Evolutionary conservation across 768 basidiomycete species (phyloP), one percentile per base, ranked within the genome.

Genomic region (Agrocybe praecox): DNA sequence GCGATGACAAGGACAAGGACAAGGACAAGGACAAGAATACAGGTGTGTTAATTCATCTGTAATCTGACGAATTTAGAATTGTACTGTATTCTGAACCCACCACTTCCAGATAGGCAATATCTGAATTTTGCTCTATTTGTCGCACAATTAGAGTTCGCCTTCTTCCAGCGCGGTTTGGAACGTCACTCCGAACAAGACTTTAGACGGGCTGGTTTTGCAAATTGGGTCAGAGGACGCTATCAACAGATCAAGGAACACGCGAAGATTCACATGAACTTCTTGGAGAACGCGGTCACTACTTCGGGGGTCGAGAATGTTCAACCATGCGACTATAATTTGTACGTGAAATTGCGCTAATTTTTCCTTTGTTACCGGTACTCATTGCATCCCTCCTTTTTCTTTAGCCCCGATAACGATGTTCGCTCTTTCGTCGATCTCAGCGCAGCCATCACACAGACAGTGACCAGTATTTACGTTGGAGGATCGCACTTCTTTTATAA

Each of bases 281-380:
- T 73, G 26, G 36, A 74, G 7, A 82, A 80, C 4, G 75, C 75
- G 24, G 69, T 80, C 8, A 78, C 80, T 1, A 72, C 70, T 23
- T 67, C 74, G 6, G 74, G 72, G 0, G 67, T 57, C 1, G 57
- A 64, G 26, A 78, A 82, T 9, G 74, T 80, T 12, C 53, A 78
- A 63, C 72, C 82, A 2, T 90, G 89, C 74, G 68, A 75, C n/a
- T 90, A 90, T 69, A 62, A 63, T 43, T 87, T 89, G 84, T 85
- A 56, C 46, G 81, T 9, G 9, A 29, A 9, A 5, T 29, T 29
- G 26, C n/a, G 26, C 4, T 71, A 1, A 15, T 40, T 18, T 6
- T 9, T 34, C 36, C 55, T 54, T 23, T 43, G 23, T 6, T 40
- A n/a, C 17, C 19, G 32, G 8, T 6, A 22, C 29, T 40, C 3